Percentiles rank a stretch among this genome's conserved stretches.
Conservation (phyloP, 2,329 filamentous ascomycete genomes). For the Diaporthe caulivora region DNA sequence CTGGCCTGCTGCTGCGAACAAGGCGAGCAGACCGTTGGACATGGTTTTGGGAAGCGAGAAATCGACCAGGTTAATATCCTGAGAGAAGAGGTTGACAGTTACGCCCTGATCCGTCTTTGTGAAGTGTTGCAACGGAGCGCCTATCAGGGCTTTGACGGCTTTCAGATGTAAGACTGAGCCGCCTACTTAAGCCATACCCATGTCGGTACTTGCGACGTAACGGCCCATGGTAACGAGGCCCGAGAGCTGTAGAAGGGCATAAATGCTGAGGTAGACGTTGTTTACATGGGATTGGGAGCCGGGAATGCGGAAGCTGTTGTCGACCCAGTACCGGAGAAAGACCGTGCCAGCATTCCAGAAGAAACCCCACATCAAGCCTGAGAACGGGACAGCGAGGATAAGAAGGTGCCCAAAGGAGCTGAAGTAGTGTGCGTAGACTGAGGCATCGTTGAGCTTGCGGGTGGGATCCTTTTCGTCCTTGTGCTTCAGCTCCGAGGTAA, state of each 20-base stretch:
- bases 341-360: constrained; percentile 34
- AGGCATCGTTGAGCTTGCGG: constrained; percentile 9
- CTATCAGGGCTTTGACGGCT: constrained; percentile 49
- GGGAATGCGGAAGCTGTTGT: constrained; percentile 34
- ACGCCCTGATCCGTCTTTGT: constrained; percentile 51
- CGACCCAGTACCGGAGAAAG: constrained; percentile 40
- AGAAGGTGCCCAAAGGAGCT: constrained; percentile 30
- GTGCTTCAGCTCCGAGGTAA: background rate
- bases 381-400: constrained; percentile 11
- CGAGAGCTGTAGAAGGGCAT: constrained; percentile 44
- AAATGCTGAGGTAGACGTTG: constrained; percentile 48
- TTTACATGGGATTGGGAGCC: constrained; percentile 38
- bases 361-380: constrained; percentile 18
- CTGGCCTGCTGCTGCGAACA: constrained; percentile 45
- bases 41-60: constrained; percentile 40
- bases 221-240: constrained; percentile 42
- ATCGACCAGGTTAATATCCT: constrained; percentile 47
- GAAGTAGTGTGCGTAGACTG: constrained; percentile 34
- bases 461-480: constrained; percentile 5
- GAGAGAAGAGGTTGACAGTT: constrained; percentile 55
- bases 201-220: constrained; percentile 41
- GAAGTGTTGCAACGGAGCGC: constrained; percentile 50
- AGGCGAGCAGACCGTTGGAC: constrained; percentile 43
- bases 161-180: constrained; percentile 46
- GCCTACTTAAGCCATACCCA: constrained; percentile 41